Evolutionary conservation across 805 yeast genomes (phyloP).

Genomic region (Tetrapisispora taiwanensis): DNA sequence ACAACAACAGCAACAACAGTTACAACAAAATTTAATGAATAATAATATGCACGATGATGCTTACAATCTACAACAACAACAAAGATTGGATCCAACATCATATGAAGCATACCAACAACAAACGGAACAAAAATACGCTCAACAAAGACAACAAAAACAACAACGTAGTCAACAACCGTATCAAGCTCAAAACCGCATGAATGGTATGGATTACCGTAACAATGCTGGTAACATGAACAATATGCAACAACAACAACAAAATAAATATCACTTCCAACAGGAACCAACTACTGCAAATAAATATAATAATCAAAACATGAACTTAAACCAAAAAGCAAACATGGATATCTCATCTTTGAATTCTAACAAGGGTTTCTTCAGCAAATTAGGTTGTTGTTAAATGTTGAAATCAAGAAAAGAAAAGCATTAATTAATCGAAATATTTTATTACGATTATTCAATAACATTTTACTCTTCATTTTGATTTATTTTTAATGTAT

Average conservation of each 20-base stretch:
- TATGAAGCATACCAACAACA: conserved; percentile 32
- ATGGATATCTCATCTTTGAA: conserved; percentile 14
- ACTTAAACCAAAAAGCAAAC: conserved; percentile 10
- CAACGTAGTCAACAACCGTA: conserved; percentile 15
- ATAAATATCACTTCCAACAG: conserved; percentile 7
- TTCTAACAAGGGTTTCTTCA: conserved; percentile 26
- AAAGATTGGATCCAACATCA: conserved; percentile 34
- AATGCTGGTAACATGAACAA: conserved; percentile 6
- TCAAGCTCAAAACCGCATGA: conserved; percentile 18
- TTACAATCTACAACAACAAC: conserved; percentile 7
- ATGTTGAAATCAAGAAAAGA: not conserved
- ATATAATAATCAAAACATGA: conserved; percentile 7
- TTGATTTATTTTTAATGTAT: not conserved
- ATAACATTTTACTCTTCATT: not conserved
- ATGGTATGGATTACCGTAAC: conserved; percentile 25
- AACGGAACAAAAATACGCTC: conserved; percentile 29
- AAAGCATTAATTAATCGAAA: not conserved
- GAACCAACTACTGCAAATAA: conserved; percentile 12
- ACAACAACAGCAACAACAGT: conserved; percentile 20
- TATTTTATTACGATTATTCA: not conserved
- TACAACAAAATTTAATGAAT: conserved; percentile 4
- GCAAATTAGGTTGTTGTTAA: conserved; percentile 29
- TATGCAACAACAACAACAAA: conserved; percentile 10
- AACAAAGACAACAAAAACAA: conserved; percentile 19
- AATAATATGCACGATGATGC: conserved; percentile 5